Evolutionary conservation across 495 filamentous ascomycete genomes (phyloP).

Genomic region (Aspergillus kassunensis): DNA sequence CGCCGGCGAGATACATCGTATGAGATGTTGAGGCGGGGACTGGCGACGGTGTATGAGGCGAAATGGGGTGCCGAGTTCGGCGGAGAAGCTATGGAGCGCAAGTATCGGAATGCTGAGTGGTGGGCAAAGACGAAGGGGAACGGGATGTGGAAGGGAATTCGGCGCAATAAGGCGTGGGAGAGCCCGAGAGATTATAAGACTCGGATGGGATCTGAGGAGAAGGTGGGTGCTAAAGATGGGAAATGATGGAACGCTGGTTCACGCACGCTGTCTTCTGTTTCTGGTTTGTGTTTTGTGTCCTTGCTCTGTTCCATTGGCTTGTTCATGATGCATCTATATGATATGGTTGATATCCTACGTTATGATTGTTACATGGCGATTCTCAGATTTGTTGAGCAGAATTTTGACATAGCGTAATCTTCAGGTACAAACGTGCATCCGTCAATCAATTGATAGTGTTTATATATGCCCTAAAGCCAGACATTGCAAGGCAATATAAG

Average conservation of each 20-base stretch:
- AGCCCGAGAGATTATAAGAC: conserved; percentile 86
- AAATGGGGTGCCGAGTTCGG: conserved; percentile 88
- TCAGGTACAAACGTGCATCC: not conserved
- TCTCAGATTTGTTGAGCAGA: not conserved
- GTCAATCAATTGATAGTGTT: not conserved
- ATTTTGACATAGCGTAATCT: not conserved
- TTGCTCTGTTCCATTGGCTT: not conserved
- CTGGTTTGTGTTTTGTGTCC: not conserved
- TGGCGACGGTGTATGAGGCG: conserved; percentile 90
- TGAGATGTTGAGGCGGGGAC: conserved; percentile 78
- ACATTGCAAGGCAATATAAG: too few species aligned
- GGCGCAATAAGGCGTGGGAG: conserved; percentile 47
- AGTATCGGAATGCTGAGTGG: conserved; percentile 68
- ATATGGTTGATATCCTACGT: conserved; percentile 8
- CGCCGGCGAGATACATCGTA: conserved; percentile 75
- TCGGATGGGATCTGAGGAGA: conserved; percentile 45
- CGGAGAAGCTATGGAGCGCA: conserved; percentile 51
- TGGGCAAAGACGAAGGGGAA: conserved; percentile 61
- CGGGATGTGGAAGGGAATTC: conserved; percentile 75
- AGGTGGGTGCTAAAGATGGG: conserved; percentile 40
- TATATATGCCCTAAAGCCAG: conserved; percentile 9
- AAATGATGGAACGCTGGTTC: conserved; percentile 20
- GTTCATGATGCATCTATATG: conserved; percentile 6
- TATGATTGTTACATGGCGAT: not conserved
- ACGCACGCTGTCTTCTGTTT: not conserved